Conservation (phyloP, 495 filamentous ascomycete genomes). For the Xylaria venustula region DNA sequence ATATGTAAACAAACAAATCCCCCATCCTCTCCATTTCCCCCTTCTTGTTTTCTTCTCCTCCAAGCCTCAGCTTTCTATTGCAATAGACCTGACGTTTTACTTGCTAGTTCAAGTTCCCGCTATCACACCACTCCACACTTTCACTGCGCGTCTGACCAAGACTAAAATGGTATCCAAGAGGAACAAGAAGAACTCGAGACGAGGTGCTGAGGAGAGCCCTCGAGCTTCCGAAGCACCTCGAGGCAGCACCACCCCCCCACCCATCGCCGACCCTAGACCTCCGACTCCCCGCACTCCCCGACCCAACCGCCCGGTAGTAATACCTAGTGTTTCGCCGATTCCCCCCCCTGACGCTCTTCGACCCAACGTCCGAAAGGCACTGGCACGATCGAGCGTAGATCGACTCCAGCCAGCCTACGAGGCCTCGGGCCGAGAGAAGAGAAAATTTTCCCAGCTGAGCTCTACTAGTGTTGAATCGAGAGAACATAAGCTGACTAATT, state of each 20-base stretch:
- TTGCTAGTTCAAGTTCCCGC: slow-evolving; percentile 10
- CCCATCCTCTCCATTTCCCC: slow-evolving; percentile 9
- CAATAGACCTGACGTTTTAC: slow-evolving; percentile 11
- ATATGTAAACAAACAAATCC: slow-evolving; percentile 8
- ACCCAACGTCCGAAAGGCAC: neutral
- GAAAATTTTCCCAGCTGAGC: slow-evolving; percentile 1
- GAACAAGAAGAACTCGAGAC: slow-evolving; percentile 11
- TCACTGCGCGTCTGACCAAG: slow-evolving; percentile 10
- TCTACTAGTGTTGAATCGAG: neutral
- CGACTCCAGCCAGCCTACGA: neutral
- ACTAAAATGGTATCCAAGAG: slow-evolving; percentile 11
- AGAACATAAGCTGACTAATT: slow-evolving; percentile 8
- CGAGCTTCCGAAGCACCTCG: slow-evolving; percentile 7
- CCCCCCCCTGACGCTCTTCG: neutral
- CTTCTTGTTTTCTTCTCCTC: slow-evolving; percentile 12
- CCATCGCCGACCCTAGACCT: slow-evolving; percentile 3
- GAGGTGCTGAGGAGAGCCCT: slow-evolving; percentile 10
- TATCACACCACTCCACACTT: slow-evolving; percentile 12
- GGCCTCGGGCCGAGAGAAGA: neutral
- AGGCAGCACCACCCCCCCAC: slow-evolving; percentile 6
- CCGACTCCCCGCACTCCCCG: neutral
- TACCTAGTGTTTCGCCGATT: neutral
- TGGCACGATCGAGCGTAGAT: neutral
- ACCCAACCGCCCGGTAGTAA: neutral
- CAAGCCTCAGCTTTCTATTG: slow-evolving; percentile 12